Evolutionary conservation across 495 filamentous ascomycete species (phyloP), one percentile per base, ranked within the genome.

Genomic region (Daldinia childiae): DNA sequence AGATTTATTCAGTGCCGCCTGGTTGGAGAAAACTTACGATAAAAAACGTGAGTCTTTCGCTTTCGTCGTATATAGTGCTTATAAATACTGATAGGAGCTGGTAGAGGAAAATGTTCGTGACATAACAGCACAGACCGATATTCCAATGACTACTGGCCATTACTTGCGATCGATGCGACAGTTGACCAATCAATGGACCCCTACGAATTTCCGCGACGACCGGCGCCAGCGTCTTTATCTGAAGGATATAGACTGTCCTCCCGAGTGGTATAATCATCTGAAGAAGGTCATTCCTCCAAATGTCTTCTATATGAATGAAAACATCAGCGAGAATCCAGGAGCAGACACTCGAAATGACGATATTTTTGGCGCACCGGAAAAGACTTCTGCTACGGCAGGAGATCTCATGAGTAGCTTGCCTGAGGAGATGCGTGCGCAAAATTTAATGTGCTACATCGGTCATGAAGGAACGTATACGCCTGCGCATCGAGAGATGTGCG

Each of bases 391-490:
- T 1, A 75, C 80, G 3, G 89, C 93, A 3, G 94, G 93, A 6
- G 95, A 99, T 73, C 79, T 99, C 27, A 99, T 99, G 95, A 94
- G 93, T 77, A 93, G 90, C 68, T 86, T 99, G n/a, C 92, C 93
- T 0, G 79, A 85, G 12, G 82, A 89, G 21, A 95, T 97, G 91
- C 88, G 93, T 19, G 95, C 95, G 6, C 90, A 96, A 67, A 99
- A 99, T 64, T 84, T 99, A 75, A 97, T 98, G 95, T 98, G 94
- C 80, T 99, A 99, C 76, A 90, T 98, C 70, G 95, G 95, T 2
- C 95, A 98, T 73, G 95, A 99, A 81, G 95, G 95, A 0, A 99
- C 95, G 2, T 99, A 96, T 75, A 99, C 95, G 0, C 94, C 95
- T 58, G 91, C 93, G 15, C 95, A 99, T 78, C 90, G 93, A 75